Percentiles rank a stretch among this genome's conserved stretches.
phyloP scores from a whole-genome alignment of 1,284 basidiomycete genomes.

The Schizophyllum amplum region DNA sequence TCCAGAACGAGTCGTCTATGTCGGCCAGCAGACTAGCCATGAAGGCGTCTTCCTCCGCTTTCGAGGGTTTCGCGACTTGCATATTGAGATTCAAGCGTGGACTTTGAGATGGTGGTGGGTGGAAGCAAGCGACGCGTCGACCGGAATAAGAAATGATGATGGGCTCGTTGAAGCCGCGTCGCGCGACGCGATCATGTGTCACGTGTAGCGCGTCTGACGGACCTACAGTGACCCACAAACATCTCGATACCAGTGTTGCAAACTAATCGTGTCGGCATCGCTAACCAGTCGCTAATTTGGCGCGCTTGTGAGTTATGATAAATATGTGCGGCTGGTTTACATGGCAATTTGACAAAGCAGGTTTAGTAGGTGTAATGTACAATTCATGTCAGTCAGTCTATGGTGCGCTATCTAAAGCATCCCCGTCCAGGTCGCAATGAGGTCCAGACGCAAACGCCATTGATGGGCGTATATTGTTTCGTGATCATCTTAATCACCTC shows the following conservation, averaged over 20 bases:
- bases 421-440: constrained; percentile 76
- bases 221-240: background rate
- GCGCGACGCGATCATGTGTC: constrained; percentile 2
- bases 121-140: background rate
- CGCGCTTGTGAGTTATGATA: no score
- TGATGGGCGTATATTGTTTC: constrained; percentile 89
- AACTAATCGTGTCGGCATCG: no score
- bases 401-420: constrained; percentile 15
- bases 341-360: no score
- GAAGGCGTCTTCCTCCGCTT: constrained; percentile 35
- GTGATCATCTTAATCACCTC: constrained; percentile 98
- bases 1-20: constrained; percentile 38
- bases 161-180: background rate
- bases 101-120: background rate
- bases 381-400: background rate
- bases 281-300: no score
- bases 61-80: constrained; percentile 9
- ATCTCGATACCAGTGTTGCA: background rate
- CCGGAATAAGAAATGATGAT: background rate
- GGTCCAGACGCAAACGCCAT: constrained; percentile 84
- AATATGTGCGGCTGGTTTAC: no score
- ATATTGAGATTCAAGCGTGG: constrained; percentile 3
- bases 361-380: background rate
- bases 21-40: constrained; percentile 38
- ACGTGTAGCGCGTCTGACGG: constrained; percentile 1